Evolutionary conservation across 768 basidiomycete genomes (phyloP), one percentile per base, ranked within the genome.

Genomic region (Pholiota conissans): DNA sequence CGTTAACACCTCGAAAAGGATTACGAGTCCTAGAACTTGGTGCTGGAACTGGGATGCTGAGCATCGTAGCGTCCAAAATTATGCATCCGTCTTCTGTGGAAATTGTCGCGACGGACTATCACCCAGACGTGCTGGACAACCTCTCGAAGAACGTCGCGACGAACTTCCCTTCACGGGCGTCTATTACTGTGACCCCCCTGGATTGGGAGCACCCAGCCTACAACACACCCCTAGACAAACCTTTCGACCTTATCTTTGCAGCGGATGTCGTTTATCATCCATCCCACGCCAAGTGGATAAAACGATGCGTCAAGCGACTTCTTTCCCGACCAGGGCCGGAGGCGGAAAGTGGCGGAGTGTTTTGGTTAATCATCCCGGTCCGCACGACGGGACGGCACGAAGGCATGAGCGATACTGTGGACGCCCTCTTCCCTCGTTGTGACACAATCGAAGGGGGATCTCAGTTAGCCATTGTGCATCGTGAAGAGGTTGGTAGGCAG

Each of bases 31-130:
- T 94, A 40, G 91, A 95, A 69, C 79, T 95, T n/a, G 91, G 92
- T 5, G 89, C 90, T 0, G 92, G 92, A 3, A 94, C 92, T 0
- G 92, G 92, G 3, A 73, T 93, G 54, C 78, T 93, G n/a, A 90
- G 90, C 61, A 86, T 95, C 60, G 77, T 83, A 10, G 74, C 79
- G 1, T 82, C 84, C 1, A 84, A 70, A 58, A 55, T 66, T 14
- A 68, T 83, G 8, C 64, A 55, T 3, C 53, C 49, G 18, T 60
- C 65, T 0, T 54, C 64, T 5, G 58, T 64, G 29, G 65, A 69
- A 26, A 75, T 93, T 54, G 71, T 86, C 20, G 88, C 90, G 13
- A 91, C 89, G 8, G 92, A 95, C 66, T 93, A 84, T 62, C 90
- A 93, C 67, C 82, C 85, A 0, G 78, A 79, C n/a, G 90, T 93